Conservation (phyloP, 208 protist genomes). For the Trypanosoma scelopori region DNA sequence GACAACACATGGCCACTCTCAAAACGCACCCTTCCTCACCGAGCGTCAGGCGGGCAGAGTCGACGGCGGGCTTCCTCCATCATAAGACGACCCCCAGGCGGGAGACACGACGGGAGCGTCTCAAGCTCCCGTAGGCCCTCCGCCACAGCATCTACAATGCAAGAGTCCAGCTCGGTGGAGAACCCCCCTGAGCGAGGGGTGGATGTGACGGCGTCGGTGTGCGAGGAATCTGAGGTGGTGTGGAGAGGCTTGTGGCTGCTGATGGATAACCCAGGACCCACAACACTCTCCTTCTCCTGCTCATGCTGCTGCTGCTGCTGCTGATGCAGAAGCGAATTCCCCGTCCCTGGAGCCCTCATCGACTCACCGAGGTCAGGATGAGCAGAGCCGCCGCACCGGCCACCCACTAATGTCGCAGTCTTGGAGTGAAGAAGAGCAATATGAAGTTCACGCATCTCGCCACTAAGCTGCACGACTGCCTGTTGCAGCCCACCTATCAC, state of each 20-base stretch:
- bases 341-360: neutral
- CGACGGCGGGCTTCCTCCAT: neutral
- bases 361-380: neutral
- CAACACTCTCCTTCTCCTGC: neutral
- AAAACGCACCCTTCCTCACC: neutral
- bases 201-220: neutral
- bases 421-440: neutral
- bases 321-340: neutral
- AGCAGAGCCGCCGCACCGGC: neutral
- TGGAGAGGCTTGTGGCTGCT: neutral
- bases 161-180: neutral
- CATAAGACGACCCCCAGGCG: neutral
- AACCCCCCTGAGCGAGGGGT: neutral
- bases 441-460: slow-evolving; percentile 10
- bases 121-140: slow-evolving; percentile 17
- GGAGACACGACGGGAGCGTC: slow-evolving; percentile 9
- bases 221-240: neutral
- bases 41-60: neutral
- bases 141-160: slow-evolving; percentile 10
- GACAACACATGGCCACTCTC: neutral
- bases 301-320: no score
- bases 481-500: slow-evolving; percentile 4
- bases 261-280: neutral
- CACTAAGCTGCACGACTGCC: slow-evolving; percentile 13
- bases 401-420: no score